Evolutionary conservation across 805 yeast species (phyloP).

Genomic region (Zygoascus tannicola): DNA sequence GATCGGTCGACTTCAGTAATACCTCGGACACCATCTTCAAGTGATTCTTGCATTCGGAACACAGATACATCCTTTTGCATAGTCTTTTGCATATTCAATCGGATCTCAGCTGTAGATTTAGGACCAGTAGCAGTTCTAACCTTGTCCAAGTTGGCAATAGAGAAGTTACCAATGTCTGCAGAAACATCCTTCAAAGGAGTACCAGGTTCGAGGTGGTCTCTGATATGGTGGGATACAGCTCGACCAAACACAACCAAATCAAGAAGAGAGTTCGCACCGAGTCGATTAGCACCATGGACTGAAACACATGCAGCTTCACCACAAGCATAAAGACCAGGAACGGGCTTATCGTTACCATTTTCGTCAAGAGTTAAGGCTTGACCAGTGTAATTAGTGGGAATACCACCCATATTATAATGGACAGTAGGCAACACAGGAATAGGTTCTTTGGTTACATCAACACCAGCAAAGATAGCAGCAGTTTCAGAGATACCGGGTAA

Average conservation of each 20-base stretch:
- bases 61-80: conserved; percentile 98
- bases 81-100: conserved; percentile 86
- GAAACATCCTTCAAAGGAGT: conserved; percentile 75
- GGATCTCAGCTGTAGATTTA: conserved; percentile 74
- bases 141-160: conserved; percentile 83
- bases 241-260: conserved; percentile 97
- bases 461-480: conserved; percentile 97
- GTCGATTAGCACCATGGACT: conserved; percentile 98
- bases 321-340: conserved; percentile 91
- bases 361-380: conserved; percentile 80
- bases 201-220: conserved; percentile 80
- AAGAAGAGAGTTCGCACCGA: conserved; percentile 95
- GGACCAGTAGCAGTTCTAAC: conserved; percentile 81
- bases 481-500: conserved; percentile 99
- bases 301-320: conserved; percentile 99
- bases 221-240: conserved; percentile 90
- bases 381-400: conserved; percentile 96
- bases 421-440: conserved; percentile 97
- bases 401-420: conserved; percentile 99
- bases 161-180: conserved; percentile 79
- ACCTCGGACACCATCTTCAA: conserved; percentile 82
- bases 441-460: conserved; percentile 98
- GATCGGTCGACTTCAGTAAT: conserved; percentile 67
- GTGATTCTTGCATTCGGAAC: conserved; percentile 85
- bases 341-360: conserved; percentile 79